Percentiles rank a stretch among this genome's conserved stretches.
Evolutionary conservation across 805 yeast genomes (phyloP).

Genomic region (Saccharomyces eubayanus): DNA sequence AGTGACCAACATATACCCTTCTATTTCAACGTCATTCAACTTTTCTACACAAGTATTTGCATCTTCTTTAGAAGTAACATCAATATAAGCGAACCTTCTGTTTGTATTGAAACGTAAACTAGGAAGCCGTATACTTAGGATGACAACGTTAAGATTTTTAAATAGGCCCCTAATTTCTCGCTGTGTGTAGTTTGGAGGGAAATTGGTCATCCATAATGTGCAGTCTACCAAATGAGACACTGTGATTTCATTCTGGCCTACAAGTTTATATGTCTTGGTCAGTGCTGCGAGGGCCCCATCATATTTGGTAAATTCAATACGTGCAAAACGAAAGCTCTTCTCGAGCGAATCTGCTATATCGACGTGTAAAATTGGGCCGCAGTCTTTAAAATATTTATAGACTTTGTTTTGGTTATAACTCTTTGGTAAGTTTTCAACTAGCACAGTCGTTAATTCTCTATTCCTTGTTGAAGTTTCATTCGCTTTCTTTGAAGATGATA

Average conservation of each 20-base stretch:
- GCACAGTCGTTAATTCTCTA: constrained; percentile 51
- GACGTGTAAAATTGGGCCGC: constrained; percentile 46
- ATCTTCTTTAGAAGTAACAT: constrained; percentile 36
- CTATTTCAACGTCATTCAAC: constrained; percentile 35
- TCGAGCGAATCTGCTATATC: constrained; percentile 17
- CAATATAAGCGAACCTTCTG: constrained; percentile 70
- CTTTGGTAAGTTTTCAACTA: constrained; percentile 43
- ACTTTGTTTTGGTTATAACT: constrained; percentile 35
- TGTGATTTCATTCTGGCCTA: constrained; percentile 36
- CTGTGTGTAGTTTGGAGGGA: constrained; percentile 46
- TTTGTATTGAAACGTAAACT: constrained; percentile 45
- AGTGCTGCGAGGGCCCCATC: constrained; percentile 48
- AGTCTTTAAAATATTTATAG: constrained; percentile 42
- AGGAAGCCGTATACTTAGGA: constrained; percentile 55
- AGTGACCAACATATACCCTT: constrained; percentile 42
- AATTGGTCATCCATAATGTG: constrained; percentile 68
- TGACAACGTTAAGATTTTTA: constrained; percentile 29
- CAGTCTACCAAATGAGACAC: constrained; percentile 40
- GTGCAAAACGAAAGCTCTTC: constrained; percentile 33
- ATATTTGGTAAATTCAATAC: constrained; percentile 48
- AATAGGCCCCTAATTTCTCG: constrained; percentile 37
- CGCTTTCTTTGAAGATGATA: not conserved
- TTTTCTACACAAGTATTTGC: constrained; percentile 38
- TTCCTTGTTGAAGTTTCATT: constrained; percentile 6
- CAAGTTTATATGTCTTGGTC: constrained; percentile 46